Evolutionary conservation across 2,329 filamentous ascomycete species (phyloP).

Genomic region (Albifimbria verrucaria): DNA sequence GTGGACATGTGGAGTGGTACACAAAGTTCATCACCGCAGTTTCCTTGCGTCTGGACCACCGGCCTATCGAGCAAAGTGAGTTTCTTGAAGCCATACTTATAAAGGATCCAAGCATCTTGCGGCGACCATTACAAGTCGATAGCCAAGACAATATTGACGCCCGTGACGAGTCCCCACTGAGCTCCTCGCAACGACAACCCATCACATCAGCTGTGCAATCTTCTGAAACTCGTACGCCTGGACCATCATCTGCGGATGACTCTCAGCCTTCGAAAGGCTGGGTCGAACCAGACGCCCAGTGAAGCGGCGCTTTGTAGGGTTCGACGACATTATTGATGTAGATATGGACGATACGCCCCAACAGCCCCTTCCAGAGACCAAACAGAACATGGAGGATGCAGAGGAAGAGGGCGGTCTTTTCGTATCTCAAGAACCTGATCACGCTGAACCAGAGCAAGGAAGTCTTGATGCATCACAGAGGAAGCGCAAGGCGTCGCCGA

Average conservation of each 20-base stretch:
- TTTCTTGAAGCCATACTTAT: constrained; percentile 86
- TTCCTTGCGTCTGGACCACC: constrained; percentile 71
- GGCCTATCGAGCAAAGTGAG: constrained; percentile 83
- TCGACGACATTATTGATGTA: constrained; percentile 49
- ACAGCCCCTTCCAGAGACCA: constrained; percentile 3
- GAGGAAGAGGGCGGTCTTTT: constrained; percentile 49
- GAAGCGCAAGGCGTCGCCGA: constrained; percentile 43
- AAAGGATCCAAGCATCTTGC: constrained; percentile 71
- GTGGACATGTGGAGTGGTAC: constrained; percentile 61
- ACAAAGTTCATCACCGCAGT: constrained; percentile 65
- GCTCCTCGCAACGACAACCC: constrained; percentile 10
- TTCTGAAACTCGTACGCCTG: too few species aligned
- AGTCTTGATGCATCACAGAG: constrained; percentile 26
- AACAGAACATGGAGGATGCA: neutral
- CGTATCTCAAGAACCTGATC: constrained; percentile 47
- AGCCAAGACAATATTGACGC: constrained; percentile 4
- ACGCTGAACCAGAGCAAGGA: constrained; percentile 14
- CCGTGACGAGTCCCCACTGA: constrained; percentile 6
- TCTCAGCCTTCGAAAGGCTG: neutral
- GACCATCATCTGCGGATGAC: constrained; percentile 17
- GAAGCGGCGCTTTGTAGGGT: constrained; percentile 67
- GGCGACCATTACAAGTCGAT: constrained; percentile 60
- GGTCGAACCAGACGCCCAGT: constrained; percentile 33
- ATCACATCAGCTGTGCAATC: too few species aligned
- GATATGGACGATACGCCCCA: constrained; percentile 24